Conservation (phyloP, 208 protist genomes). For the Chromosphaera perkinsii region DNA sequence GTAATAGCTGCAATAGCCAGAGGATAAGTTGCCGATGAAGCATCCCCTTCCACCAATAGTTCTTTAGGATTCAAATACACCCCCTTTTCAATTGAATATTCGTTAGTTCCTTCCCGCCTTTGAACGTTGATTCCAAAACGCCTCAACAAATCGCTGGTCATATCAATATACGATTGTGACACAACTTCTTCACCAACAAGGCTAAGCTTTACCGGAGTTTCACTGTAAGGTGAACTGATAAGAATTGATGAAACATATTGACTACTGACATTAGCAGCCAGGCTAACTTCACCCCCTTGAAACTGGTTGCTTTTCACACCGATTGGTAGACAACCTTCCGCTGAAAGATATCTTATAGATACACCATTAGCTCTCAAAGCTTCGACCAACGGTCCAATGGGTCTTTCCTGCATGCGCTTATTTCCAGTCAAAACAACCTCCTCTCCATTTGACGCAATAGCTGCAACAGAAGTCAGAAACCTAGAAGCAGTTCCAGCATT, state of each 20-base stretch:
- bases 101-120: not conserved
- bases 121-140: constrained; percentile 57
- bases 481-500: constrained; percentile 65
- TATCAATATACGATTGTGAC: constrained; percentile 66
- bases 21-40: constrained; percentile 65
- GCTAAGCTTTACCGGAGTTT: constrained; percentile 35
- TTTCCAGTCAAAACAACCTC: constrained; percentile 45
- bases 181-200: constrained; percentile 39
- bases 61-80: constrained; percentile 6
- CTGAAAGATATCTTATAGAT: constrained; percentile 45
- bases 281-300: constrained; percentile 51
- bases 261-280: constrained; percentile 48
- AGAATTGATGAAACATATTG: constrained; percentile 67
- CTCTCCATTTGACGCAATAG: constrained; percentile 20
- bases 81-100: constrained; percentile 21
- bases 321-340: constrained; percentile 6
- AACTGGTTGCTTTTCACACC: not conserved
- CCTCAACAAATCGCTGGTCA: constrained; percentile 61
- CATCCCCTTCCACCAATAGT: constrained; percentile 39
- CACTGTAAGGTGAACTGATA: constrained; percentile 59
- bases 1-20: constrained; percentile 64
- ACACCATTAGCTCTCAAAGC: constrained; percentile 44
- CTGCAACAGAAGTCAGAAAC: constrained; percentile 58
- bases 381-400: constrained; percentile 54
- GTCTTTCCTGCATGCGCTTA: constrained; percentile 57